A percentile compares a stretch with the other conserved stretches of the same genome.
phyloP scores from a whole-genome alignment of 345 rosid species.

The Eucalyptus pumila region DNA sequence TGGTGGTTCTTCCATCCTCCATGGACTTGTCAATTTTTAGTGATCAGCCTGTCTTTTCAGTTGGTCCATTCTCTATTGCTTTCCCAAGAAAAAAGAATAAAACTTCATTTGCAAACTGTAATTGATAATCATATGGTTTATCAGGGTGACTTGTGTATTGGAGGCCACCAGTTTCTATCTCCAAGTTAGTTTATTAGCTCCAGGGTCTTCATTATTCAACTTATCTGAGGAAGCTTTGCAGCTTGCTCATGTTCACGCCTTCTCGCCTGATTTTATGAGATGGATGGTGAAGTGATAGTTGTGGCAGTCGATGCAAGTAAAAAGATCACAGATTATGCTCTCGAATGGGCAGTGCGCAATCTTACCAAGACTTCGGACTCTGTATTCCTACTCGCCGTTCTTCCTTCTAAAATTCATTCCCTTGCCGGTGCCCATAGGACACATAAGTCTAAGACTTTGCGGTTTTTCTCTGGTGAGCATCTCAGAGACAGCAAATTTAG shows the following conservation, averaged over 20 bases:
- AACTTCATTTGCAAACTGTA: neutral
- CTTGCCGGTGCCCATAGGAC: neutral
- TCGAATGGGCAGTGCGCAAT: constrained; percentile 19
- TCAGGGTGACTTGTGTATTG: neutral
- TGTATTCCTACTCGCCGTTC: constrained; percentile 12
- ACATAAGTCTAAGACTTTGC: neutral
- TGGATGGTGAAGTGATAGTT: constrained; percentile 18
- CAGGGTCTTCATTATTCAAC: neutral
- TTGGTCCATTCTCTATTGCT: neutral
- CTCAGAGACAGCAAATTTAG: neutral
- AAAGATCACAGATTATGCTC: constrained; percentile 15
- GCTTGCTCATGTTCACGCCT: neutral
- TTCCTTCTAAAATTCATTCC: constrained; percentile 1
- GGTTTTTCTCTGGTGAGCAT: constrained; percentile 8
- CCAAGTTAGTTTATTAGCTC: neutral
- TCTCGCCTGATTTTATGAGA: neutral
- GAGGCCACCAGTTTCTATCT: neutral
- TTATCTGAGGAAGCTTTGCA: neutral
- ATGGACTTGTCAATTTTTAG: neutral
- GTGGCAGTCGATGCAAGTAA: constrained; percentile 25
- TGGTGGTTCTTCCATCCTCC: neutral
- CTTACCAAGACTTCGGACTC: constrained; percentile 7
- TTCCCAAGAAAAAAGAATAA: neutral
- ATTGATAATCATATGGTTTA: neutral
- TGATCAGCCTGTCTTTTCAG: neutral